Evolutionary conservation across 2,329 filamentous ascomycete species (phyloP), one percentile per base, ranked within the genome.

Genomic region (Aspergillus niger): DNA sequence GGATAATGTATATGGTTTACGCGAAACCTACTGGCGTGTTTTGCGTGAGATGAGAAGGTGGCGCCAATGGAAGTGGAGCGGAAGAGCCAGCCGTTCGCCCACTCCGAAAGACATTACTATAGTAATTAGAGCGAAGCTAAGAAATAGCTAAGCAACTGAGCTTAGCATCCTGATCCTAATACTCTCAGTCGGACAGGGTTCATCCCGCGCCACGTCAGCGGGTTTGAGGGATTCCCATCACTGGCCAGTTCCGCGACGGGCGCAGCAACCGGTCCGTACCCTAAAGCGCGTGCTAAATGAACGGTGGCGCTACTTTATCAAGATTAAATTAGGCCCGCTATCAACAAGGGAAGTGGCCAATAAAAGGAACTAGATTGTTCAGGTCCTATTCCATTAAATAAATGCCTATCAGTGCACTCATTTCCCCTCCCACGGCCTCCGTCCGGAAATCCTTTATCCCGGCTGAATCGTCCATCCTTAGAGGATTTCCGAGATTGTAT

Each of bases 401-500:
- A 17, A n/a, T 4, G 3, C 8, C 17, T 32, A 32, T 50, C 26
- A 50, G 26, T 49, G 22, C 13, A 13, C 8, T 13, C 15, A 3
- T 15, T 17, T 17, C 2, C 10, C 26, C 20, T 11, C 24, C 26
- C 3, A 6, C 47, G n/a, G 15, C 24, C 44, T n/a, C 15, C 26
- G 15, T 32, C 26, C 22, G 24, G 47, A 13, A 32, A 8, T 28
- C 26, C 24, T 2, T 5, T 11, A 15, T 24, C n/a, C 44, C 15
- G 17, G 28, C 26, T 6, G 17, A 24, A 17, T 3, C 50, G 50
- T n/a, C 17, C 48, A 17, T 36, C 8, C 3, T 11, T 54, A 54
- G 8, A 54, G 38, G 36, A 54, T 43, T n/a, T 54, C 51, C 8
- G 51, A 17, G 26, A 54, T 43, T 10, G 51, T 54, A 41, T 43